Conservation (phyloP, 2,329 filamentous ascomycete species). For the Diatrype stigma region DNA sequence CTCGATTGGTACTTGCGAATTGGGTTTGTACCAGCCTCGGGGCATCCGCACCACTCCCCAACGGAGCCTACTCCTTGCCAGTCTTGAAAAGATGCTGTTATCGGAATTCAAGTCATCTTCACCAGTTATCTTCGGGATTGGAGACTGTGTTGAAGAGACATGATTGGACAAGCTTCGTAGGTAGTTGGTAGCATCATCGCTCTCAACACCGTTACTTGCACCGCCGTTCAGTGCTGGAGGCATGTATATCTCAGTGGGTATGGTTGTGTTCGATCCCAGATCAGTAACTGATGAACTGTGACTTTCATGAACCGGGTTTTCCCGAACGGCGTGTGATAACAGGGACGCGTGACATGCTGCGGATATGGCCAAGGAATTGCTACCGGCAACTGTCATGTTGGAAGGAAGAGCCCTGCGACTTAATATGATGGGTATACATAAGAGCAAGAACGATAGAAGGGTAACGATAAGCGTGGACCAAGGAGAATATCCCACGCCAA, state of each 20-base stretch:
- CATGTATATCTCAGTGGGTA: too few species aligned
- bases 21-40: conserved; percentile 12
- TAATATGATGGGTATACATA: conserved; percentile 10
- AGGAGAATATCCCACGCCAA: conserved; percentile 10
- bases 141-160: conserved; percentile 1
- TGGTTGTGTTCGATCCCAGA: too few species aligned
- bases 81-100: conserved; percentile 5
- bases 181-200: background rate
- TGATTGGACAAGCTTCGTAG: background rate
- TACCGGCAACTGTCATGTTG: conserved; percentile 12
- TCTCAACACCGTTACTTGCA: background rate
- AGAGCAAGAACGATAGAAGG: conserved; percentile 6
- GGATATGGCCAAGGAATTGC: conserved; percentile 19
- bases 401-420: conserved; percentile 11
- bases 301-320: background rate
- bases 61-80: conserved; percentile 14
- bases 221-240: too few species aligned
- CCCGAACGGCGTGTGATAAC: background rate
- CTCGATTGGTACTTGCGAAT: conserved; percentile 6
- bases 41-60: conserved; percentile 19
- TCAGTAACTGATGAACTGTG: too few species aligned
- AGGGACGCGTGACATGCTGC: conserved; percentile 19
- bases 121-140: background rate
- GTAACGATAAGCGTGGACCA: conserved; percentile 10
- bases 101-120: conserved; percentile 1